Percentiles rank a stretch among this genome's conserved stretches.
Evolutionary conservation across 805 yeast genomes (phyloP).

Genomic region (Teunomyces pallodes): DNA sequence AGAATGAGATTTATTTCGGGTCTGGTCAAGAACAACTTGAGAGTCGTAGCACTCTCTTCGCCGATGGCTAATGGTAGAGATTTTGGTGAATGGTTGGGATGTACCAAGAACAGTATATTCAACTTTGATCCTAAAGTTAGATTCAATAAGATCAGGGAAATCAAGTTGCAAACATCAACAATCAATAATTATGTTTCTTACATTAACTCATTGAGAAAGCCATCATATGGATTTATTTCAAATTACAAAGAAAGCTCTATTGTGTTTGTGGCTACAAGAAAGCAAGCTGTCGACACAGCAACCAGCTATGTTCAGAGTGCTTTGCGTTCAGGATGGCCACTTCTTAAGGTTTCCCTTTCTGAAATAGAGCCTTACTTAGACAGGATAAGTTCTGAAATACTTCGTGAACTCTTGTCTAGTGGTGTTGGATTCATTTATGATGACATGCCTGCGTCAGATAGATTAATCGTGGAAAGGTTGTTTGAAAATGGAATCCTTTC

Average conservation of each 20-base stretch:
- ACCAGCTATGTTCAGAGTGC: slow-evolving; percentile 41
- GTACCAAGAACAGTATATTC: slow-evolving; percentile 54
- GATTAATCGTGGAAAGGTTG: slow-evolving; percentile 51
- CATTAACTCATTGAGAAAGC: slow-evolving; percentile 49
- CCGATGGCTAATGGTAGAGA: slow-evolving; percentile 76
- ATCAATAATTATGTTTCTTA: slow-evolving; percentile 53
- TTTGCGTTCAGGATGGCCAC: slow-evolving; percentile 31
- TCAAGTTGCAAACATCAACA: slow-evolving; percentile 49
- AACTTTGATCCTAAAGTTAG: slow-evolving; percentile 70
- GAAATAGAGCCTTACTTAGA: slow-evolving; percentile 41
- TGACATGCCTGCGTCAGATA: slow-evolving; percentile 57
- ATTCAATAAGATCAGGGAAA: slow-evolving; percentile 50
- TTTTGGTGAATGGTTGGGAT: slow-evolving; percentile 85
- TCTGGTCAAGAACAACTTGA: slow-evolving; percentile 53
- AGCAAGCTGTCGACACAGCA: slow-evolving; percentile 53
- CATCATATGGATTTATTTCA: slow-evolving; percentile 42
- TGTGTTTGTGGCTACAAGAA: slow-evolving; percentile 59
- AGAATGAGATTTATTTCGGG: slow-evolving; percentile 68
- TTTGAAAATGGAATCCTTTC: slow-evolving; percentile 50
- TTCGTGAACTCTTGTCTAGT: slow-evolving; percentile 42
- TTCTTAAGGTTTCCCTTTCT: slow-evolving; percentile 39
- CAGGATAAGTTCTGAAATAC: slow-evolving; percentile 45
- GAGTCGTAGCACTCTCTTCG: slow-evolving; percentile 69
- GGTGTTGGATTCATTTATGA: slow-evolving; percentile 68
- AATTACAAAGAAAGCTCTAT: slow-evolving; percentile 20